A percentile compares a stretch with the other conserved stretches of the same genome.
phyloP scores from a whole-genome alignment of 2,329 filamentous ascomycete genomes.

The Neurospora crassa region DNA sequence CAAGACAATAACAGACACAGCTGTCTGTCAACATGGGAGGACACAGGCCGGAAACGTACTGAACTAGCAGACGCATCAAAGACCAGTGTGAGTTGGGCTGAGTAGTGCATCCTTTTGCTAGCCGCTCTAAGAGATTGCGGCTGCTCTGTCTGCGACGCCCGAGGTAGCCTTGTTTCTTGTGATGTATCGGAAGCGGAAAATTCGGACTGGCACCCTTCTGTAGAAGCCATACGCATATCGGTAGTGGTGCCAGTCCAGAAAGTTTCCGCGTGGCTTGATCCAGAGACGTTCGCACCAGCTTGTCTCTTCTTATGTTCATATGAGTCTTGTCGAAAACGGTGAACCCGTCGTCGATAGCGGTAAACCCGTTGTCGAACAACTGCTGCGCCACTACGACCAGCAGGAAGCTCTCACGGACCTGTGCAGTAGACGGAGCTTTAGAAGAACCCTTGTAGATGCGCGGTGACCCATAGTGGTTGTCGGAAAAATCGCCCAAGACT shows the following conservation, averaged over 20 bases:
- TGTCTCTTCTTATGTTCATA: too few relatives aligned
- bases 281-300: not conserved
- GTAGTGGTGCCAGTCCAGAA: rapidly evolving
- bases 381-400: not conserved
- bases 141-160: not conserved
- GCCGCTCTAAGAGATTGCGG: not conserved
- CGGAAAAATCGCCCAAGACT: not conserved
- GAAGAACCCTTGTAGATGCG: rapidly evolving
- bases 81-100: not conserved
- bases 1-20: not conserved
- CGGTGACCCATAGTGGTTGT: not conserved
- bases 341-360: not conserved
- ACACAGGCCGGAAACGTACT: not conserved
- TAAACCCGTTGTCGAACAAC: not conserved
- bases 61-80: not conserved
- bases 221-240: not conserved
- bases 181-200: not conserved
- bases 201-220: not conserved
- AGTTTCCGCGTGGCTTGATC: rapidly evolving
- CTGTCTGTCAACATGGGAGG: not conserved
- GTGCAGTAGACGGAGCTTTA: rapidly evolving
- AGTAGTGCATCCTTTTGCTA: not conserved
- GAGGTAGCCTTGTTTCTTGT: not conserved
- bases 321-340: not conserved
- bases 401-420: not conserved